phyloP scores from a whole-genome alignment of 805 yeast genomes.

The Suhomyces xylopsoci region DNA sequence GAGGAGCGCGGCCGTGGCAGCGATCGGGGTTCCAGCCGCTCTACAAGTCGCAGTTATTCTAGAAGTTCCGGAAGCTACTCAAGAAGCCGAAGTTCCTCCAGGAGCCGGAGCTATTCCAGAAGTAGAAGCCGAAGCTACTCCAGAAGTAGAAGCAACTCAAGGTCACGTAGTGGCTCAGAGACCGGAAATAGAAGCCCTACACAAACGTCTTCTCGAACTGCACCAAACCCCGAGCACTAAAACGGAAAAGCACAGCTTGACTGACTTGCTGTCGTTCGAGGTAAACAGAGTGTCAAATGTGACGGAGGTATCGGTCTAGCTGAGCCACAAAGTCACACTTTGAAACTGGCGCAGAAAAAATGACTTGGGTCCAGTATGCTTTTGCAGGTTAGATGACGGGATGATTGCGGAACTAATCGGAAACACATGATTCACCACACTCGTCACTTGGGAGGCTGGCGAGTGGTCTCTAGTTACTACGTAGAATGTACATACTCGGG shows the following conservation, averaged over 20 bases:
- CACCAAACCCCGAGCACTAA: not conserved
- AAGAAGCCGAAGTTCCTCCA: slow-evolving; percentile 11
- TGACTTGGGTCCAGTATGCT: not conserved
- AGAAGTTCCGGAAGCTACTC: slow-evolving; percentile 14
- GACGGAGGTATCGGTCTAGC: slow-evolving; percentile 3
- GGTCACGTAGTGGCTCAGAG: slow-evolving; percentile 1
- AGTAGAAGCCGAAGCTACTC: slow-evolving; percentile 7
- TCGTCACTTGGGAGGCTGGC: not conserved
- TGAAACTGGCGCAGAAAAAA: not conserved
- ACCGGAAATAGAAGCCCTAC: not conserved
- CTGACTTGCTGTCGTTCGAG: not conserved
- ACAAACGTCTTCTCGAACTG: not conserved
- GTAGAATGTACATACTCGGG: not conserved
- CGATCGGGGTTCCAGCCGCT: slow-evolving; percentile 16
- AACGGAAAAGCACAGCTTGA: not conserved
- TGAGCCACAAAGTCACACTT: not conserved
- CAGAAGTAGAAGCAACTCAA: slow-evolving; percentile 8
- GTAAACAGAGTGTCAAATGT: not conserved
- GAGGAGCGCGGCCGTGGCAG: slow-evolving; percentile 18
- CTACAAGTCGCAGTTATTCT: slow-evolving; percentile 11
- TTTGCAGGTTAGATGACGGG: slow-evolving; percentile 5
- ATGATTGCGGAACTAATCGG: slow-evolving; percentile 1
- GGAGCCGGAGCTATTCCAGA: slow-evolving; percentile 11
- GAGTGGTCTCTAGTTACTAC: not conserved
- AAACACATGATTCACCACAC: not conserved